Evolutionary conservation across 2,329 filamentous ascomycete species (phyloP), one percentile per base, ranked within the genome.

Genomic region (Coccinonectria pachysandricola): DNA sequence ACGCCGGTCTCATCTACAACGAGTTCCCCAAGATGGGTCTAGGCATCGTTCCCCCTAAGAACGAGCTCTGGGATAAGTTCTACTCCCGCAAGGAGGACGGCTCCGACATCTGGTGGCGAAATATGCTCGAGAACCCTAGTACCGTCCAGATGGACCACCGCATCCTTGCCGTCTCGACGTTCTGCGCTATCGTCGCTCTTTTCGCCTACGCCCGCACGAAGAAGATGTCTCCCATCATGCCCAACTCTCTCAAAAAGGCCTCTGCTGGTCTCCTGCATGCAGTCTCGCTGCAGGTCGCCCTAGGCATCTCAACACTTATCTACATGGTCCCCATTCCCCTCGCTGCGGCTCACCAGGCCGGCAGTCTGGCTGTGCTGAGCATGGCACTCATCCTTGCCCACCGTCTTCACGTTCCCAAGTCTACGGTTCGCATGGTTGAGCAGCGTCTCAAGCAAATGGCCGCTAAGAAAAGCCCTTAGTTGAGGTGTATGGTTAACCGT

Each of bases 1-100:
- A 98, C 50, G 91, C 91, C 7, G 91, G 91, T 7, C 68, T 98
- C 30, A 96, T 98, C 57, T 98, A 98, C 66, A 98, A 98, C 54
- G 86, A 98, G 56, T 96, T 98, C 54, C 91, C 91, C 6, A 83
- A 72, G 57, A 98, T 98, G 91, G 91, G 91, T 7, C 57, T 74
- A 4, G 85, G 86, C 8, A 62, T 93, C 12, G 68, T 84, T 1
- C 88, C 88, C 2, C 88, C 88, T 1, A 74, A 69, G 48, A 67
- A 73, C 7, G 88, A 96, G 60, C 75, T 96, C 16, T 86, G 84
- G 55, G 79, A 88, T 48, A 64, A 71, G 19, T 92, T 85, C 61
- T 95, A 95, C 68, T 79, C 76, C 31, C 80, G 86, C 46, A 72
- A 70, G 31, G 66, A 78, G 20, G 85, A 94, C 51, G 64, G 71